Percentiles rank a stretch among this genome's conserved stretches.
Conservation (phyloP, 495 filamentous ascomycete genomes). For the Penicillium ochrochloron region DNA sequence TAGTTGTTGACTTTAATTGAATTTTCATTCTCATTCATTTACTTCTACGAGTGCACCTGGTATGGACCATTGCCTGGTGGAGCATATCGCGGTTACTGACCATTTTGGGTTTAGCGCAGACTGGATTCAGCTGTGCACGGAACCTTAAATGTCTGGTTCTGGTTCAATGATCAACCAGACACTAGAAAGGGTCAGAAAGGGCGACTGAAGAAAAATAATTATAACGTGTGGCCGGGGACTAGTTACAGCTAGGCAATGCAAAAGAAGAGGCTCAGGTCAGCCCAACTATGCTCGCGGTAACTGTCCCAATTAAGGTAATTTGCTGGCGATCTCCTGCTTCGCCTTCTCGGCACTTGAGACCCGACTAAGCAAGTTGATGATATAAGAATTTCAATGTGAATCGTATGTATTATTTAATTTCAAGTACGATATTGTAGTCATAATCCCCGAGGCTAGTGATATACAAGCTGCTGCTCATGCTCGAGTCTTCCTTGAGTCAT, state of each 20-base stretch:
- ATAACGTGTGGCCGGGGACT: too few relatives aligned
- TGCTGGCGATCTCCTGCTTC: neutral
- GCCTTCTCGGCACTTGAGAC: neutral
- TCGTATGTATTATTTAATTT: neutral
- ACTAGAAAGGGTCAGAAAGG: neutral
- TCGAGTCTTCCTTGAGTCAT: conserved; percentile 8
- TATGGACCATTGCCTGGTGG: conserved; percentile 21
- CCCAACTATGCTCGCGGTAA: conserved; percentile 21
- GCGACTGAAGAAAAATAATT: neutral
- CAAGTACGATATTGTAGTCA: neutral
- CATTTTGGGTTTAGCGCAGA: conserved; percentile 37
- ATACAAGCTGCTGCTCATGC: neutral
- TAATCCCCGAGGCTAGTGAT: neutral
- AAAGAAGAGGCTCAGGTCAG: neutral
- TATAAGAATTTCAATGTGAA: neutral
- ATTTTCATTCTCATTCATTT: neutral
- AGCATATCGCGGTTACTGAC: conserved; percentile 40
- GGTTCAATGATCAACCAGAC: neutral
- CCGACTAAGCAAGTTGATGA: neutral
- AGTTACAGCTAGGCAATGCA: neutral
- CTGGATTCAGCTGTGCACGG: neutral
- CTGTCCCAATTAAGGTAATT: conserved; percentile 21
- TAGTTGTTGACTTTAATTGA: neutral
- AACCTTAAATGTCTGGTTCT: neutral
- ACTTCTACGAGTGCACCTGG: neutral